These are phyloP conservation scores for Mortierella sp. DNA, from an alignment of 371 early-diverging fungal genomes.

Conservation along the genomic window DNA sequence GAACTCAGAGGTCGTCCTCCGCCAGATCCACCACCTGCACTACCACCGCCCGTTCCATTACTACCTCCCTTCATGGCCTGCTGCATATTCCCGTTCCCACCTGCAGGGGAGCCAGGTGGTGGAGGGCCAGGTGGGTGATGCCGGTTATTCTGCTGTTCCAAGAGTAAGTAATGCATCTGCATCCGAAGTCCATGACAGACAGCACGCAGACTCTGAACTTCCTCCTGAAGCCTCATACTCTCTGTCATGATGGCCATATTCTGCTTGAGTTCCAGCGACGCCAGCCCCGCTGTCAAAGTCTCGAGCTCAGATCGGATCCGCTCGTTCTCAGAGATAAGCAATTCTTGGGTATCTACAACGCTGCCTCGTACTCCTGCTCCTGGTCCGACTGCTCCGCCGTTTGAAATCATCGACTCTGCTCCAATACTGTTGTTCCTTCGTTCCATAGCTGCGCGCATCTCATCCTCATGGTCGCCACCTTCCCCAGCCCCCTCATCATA, in stretches of 20 bases:
- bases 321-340: constrained; percentile 66
- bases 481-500: constrained; percentile 21
- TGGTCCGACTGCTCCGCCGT: background rate
- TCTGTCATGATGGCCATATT: constrained; percentile 81
- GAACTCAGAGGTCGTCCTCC: constrained; percentile 38
- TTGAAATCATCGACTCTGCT: constrained; percentile 32
- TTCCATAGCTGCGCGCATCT: constrained; percentile 17
- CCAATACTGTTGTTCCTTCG: constrained; percentile 40
- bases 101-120: constrained; percentile 32
- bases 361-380: constrained; percentile 8
- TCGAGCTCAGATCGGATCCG: constrained; percentile 72
- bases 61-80: constrained; percentile 21
- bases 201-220: constrained; percentile 74
- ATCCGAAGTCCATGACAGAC: constrained; percentile 76
- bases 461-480: constrained; percentile 19
- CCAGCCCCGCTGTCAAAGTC: constrained; percentile 68
- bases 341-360: constrained; percentile 48
- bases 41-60: constrained; percentile 14
- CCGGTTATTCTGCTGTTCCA: constrained; percentile 63
- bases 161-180: constrained; percentile 78
- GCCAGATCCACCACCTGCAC: constrained; percentile 4
- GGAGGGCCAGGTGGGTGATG: constrained; percentile 34
- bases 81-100: constrained; percentile 15
- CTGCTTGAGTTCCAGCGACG: constrained; percentile 76
- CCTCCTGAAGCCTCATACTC: constrained; percentile 77